These are phyloP conservation scores for Talaromyces sp. DNA, from an alignment of 2,329 filamentous ascomycete genomes.

Conservation along the genomic window DNA sequence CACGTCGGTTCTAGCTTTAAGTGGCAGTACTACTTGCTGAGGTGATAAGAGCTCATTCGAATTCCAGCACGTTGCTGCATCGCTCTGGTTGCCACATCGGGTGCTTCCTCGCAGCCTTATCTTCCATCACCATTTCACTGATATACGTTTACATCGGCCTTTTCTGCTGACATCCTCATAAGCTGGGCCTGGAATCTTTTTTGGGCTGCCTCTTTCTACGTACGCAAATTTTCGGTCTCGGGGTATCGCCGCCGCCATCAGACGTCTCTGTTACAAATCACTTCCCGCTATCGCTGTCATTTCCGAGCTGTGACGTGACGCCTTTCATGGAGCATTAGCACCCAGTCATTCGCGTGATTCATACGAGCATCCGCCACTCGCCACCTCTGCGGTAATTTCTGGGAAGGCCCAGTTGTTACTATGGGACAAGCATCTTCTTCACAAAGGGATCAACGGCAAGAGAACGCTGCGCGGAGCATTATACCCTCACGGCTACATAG, in stretches of 20 bases:
- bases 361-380: background rate
- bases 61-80: background rate
- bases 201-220: background rate
- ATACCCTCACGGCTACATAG: constrained; percentile 16
- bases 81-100: background rate
- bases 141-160: background rate
- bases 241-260: background rate
- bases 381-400: constrained; percentile 7
- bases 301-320: background rate
- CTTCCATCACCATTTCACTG: background rate
- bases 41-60: background rate
- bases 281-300: background rate
- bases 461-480: constrained; percentile 18
- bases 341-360: background rate
- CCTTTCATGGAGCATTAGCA: background rate
- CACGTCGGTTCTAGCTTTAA: background rate
- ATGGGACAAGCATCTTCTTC: constrained; percentile 42
- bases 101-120: background rate
- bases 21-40: background rate
- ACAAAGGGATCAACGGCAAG: constrained; percentile 30
- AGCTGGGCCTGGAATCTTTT: background rate
- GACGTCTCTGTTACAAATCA: background rate
- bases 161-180: background rate
- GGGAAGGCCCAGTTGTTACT: constrained; percentile 23
- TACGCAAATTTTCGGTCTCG: background rate